Evolutionary conservation across 139 green algal genomes (phyloP).

Genomic region (Micractinium sp.): DNA sequence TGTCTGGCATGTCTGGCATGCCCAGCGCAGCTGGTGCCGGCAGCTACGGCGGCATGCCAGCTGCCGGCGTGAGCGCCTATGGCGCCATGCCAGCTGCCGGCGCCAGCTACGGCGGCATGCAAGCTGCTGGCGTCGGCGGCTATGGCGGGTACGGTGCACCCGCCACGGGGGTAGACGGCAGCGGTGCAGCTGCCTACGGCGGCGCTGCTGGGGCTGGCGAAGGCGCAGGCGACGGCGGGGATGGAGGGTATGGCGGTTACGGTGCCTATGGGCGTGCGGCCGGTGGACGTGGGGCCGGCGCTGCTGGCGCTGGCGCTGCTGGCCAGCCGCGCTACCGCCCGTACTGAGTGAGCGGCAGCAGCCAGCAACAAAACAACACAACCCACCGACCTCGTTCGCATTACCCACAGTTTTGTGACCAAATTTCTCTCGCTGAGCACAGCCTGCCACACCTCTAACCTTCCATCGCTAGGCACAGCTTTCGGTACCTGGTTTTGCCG

Average conservation of each 20-base stretch:
- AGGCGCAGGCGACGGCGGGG: background rate
- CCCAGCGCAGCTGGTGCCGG: background rate
- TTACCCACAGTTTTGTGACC: background rate
- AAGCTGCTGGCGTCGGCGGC: background rate
- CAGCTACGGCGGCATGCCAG: too few relatives aligned
- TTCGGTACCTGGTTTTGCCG: background rate
- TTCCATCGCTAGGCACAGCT: background rate
- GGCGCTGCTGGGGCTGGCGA: background rate
- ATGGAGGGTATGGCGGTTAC: background rate
- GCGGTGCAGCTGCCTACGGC: background rate
- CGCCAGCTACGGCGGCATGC: background rate
- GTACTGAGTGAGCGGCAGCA: conserved; percentile 13
- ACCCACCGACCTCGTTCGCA: background rate
- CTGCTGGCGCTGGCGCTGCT: background rate
- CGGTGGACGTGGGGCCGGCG: background rate
- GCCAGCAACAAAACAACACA: too few relatives aligned
- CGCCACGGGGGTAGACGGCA: background rate
- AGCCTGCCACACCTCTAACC: background rate
- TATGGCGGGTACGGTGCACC: background rate
- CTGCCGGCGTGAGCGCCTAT: background rate
- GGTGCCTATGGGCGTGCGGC: conserved; percentile 4
- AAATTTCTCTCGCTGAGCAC: background rate
- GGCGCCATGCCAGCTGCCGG: background rate
- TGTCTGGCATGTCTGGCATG: conserved; percentile 4
- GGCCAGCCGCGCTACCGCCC: conserved; percentile 30